phyloP scores from a whole-genome alignment of 2,329 filamentous ascomycete species.

The Colletotrichum kahawae region DNA sequence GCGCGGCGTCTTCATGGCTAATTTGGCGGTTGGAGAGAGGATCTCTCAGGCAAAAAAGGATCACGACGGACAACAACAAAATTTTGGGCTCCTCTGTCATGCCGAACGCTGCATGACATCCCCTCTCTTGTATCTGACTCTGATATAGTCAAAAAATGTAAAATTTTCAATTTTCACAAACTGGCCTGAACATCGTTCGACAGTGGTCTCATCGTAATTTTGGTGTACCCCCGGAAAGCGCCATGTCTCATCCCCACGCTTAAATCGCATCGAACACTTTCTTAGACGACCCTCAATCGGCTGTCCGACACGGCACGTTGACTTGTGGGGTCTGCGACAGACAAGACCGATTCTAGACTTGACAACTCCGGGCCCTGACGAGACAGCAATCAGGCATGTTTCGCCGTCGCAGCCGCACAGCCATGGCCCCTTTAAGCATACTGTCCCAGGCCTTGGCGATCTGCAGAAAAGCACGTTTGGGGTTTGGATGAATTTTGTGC shows the following conservation, averaged over 20 bases:
- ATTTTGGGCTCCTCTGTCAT: slow-evolving; percentile 18
- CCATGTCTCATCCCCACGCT: neutral
- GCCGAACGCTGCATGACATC: slow-evolving; percentile 35
- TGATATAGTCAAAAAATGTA: neutral
- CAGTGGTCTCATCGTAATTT: neutral
- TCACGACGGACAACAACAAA: slow-evolving; percentile 6
- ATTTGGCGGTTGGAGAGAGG: slow-evolving; percentile 6
- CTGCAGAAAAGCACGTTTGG: neutral
- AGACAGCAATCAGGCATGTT: neutral
- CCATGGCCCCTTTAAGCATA: neutral
- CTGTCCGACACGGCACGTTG: neutral
- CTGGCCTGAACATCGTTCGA: neutral
- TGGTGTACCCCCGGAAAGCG: neutral
- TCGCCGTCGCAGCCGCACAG: neutral
- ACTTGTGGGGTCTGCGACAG: neutral
- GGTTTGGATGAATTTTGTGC: neutral
- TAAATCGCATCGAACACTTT: neutral
- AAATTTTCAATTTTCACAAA: neutral
- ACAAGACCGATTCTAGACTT: neutral
- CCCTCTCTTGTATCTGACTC: slow-evolving; percentile 40
- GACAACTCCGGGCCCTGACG: neutral
- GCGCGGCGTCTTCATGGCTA: slow-evolving; percentile 38
- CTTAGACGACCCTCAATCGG: neutral
- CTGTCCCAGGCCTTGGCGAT: neutral
- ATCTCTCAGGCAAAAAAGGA: slow-evolving; percentile 2